Percentiles rank a stretch among this genome's conserved stretches.
Evolutionary conservation across 2,329 filamentous ascomycete species (phyloP).

Genomic region (Neocucurbitaria cava): DNA sequence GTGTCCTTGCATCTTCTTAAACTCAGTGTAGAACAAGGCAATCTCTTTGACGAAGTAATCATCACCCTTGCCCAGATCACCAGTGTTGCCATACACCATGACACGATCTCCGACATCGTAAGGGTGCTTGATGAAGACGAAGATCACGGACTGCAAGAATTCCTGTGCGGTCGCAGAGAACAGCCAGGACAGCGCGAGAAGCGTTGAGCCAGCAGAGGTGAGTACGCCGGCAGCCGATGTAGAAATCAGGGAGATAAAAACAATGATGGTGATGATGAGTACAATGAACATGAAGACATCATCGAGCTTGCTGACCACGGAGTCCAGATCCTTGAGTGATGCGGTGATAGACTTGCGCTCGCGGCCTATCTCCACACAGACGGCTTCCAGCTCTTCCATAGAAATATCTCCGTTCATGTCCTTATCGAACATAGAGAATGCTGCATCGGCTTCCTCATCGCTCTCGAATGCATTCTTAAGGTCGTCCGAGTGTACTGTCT

Average conservation of each 20-base stretch:
- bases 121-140: slow-evolving; percentile 96
- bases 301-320: slow-evolving; percentile 88
- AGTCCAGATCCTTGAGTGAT: slow-evolving; percentile 92
- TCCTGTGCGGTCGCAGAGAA: slow-evolving; percentile 93
- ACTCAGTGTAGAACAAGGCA: slow-evolving; percentile 90
- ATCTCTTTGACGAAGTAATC: slow-evolving; percentile 98
- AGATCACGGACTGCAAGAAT: slow-evolving; percentile 91
- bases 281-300: slow-evolving; percentile 90
- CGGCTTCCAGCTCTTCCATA: slow-evolving; percentile 90
- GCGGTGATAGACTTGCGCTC: slow-evolving; percentile 96
- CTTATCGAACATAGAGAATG: slow-evolving; percentile 92
- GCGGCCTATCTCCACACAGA: slow-evolving; percentile 91
- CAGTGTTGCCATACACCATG: slow-evolving; percentile 88
- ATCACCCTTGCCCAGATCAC: slow-evolving; percentile 77
- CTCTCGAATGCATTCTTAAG: slow-evolving; percentile 79
- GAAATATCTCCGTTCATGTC: slow-evolving; percentile 97
- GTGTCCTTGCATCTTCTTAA: slow-evolving; percentile 98
- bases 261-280: slow-evolving; percentile 77
- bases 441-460: slow-evolving; percentile 84
- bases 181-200: slow-evolving; percentile 92
- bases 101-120: slow-evolving; percentile 96
- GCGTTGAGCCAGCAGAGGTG: slow-evolving; percentile 84
- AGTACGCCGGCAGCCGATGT: slow-evolving; percentile 88
- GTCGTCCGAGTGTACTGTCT: slow-evolving; percentile 80
- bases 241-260: slow-evolving; percentile 89